Percentiles rank a stretch among this genome's conserved stretches.
Conservation (phyloP, 2,329 filamentous ascomycete species). For the Talaromyces funiculosus region DNA sequence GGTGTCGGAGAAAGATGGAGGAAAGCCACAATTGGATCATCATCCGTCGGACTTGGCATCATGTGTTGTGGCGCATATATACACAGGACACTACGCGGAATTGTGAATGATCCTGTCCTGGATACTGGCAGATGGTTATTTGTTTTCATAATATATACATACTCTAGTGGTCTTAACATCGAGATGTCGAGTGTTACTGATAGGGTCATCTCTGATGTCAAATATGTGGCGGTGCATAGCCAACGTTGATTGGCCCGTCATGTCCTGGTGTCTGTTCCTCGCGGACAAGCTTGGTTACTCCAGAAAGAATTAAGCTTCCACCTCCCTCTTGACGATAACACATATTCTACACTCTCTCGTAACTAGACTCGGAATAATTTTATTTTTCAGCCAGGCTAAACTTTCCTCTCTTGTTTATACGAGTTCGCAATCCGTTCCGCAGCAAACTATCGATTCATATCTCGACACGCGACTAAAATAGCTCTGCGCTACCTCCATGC, state of each 20-base stretch:
- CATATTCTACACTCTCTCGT: not conserved
- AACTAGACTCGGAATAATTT: not conserved
- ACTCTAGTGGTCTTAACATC: too few relatives aligned
- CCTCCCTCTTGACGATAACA: not conserved
- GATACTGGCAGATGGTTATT: not conserved
- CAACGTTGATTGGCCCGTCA: not conserved
- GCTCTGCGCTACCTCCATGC: not conserved
- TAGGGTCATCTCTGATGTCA: too few relatives aligned
- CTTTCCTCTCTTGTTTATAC: not conserved
- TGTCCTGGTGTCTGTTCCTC: not conserved
- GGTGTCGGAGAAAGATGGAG: slow-evolving; percentile 1
- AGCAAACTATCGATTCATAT: not conserved
- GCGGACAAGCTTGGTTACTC: slow-evolving; percentile 5
- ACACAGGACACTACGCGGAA: not conserved
- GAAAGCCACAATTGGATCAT: slow-evolving; percentile 10
- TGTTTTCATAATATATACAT: too few relatives aligned
- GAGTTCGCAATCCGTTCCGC: not conserved
- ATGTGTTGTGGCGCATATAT: slow-evolving; percentile 11
- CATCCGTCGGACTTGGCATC: slow-evolving; percentile 8
- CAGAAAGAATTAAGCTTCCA: not conserved
- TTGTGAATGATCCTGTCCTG: not conserved
- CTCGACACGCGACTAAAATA: slow-evolving; percentile 3
- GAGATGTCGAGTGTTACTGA: too few relatives aligned
- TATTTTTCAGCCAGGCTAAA: not conserved
- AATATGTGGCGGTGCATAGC: slow-evolving; percentile 11